A percentile compares a stretch with the other conserved stretches of the same genome.
Conservation (phyloP, 768 basidiomycete genomes). For the Chalciporus sphaerocephalus region DNA sequence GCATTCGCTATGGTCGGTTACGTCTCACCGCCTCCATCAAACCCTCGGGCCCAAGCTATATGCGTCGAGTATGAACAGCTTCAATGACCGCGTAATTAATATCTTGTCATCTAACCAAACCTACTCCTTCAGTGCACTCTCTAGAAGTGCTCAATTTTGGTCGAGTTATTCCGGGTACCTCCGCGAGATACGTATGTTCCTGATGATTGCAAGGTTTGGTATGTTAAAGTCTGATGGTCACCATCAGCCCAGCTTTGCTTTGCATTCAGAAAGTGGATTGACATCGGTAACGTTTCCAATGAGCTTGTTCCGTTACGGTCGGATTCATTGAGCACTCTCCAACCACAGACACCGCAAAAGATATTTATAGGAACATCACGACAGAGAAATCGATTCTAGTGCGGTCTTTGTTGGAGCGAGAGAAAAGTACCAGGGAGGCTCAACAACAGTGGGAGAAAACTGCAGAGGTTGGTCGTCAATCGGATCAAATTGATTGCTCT, state of each 20-base stretch:
- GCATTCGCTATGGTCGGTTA: conserved; percentile 11
- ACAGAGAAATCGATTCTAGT: conserved; percentile 52
- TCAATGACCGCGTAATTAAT: not conserved
- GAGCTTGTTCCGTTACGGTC: conserved; percentile 9
- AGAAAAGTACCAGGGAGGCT: conserved; percentile 32
- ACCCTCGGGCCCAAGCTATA: conserved; percentile 33
- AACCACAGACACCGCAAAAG: conserved; percentile 52
- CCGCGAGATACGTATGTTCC: conserved; percentile 65
- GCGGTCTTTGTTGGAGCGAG: conserved; percentile 42
- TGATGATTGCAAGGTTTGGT: conserved; percentile 3
- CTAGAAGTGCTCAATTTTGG: conserved; percentile 79
- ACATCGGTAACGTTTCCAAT: conserved; percentile 50
- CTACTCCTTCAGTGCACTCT: conserved; percentile 49
- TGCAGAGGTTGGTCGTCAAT: conserved; percentile 14
- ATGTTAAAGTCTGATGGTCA: conserved; percentile 28
- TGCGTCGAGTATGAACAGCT: conserved; percentile 47
- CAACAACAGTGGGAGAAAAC: conserved; percentile 30
- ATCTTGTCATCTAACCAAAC: not conserved
- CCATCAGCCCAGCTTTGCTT: conserved; percentile 67
- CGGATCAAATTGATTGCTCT: conserved; percentile 1
- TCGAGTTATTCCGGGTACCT: conserved; percentile 83
- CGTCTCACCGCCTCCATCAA: conserved; percentile 1
- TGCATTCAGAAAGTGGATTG: conserved; percentile 69
- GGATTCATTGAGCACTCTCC: conserved; percentile 3
- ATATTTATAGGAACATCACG: conserved; percentile 64